Conservation (phyloP, 345 rosid genomes). For the Streptanthus diversifolius region DNA sequence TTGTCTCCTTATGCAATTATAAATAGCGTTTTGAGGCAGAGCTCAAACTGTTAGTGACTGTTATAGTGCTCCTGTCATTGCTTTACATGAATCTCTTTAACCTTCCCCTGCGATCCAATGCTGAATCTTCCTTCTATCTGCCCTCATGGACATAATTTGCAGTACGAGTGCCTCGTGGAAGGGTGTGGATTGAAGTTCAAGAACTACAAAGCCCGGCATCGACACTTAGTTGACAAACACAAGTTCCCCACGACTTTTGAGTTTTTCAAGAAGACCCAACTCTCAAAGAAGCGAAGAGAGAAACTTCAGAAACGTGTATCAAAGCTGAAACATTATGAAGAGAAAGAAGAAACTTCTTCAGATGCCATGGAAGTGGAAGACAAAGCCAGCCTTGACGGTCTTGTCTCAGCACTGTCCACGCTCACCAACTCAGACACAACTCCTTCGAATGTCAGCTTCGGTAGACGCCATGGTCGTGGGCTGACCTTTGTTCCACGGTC, state of each 20-base stretch:
- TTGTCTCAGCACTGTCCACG: slow-evolving; percentile 76
- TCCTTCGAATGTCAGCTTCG: slow-evolving; percentile 80
- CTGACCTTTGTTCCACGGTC: slow-evolving; percentile 71
- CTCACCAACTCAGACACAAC: slow-evolving; percentile 69
- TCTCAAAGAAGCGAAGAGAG: slow-evolving; percentile 79
- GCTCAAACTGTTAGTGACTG: not conserved
- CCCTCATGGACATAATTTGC: slow-evolving; percentile 13
- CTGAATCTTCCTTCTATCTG: slow-evolving; percentile 7
- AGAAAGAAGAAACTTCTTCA: slow-evolving; percentile 33
- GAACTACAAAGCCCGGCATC: slow-evolving; percentile 71
- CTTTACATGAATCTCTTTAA: not conserved
- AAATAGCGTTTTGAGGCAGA: not conserved
- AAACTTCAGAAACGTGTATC: slow-evolving; percentile 40
- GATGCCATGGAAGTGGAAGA: slow-evolving; percentile 77
- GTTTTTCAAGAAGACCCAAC: slow-evolving; percentile 65
- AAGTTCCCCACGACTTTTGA: slow-evolving; percentile 82
- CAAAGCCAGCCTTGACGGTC: slow-evolving; percentile 50
- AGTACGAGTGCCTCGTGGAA: slow-evolving; percentile 96
- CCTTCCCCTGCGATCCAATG: not conserved
- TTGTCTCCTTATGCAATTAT: not conserved
- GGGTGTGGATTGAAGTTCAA: slow-evolving; percentile 80
- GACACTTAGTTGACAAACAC: slow-evolving; percentile 83
- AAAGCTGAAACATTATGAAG: slow-evolving; percentile 17
- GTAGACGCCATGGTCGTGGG: slow-evolving; percentile 71
- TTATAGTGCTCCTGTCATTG: not conserved